phyloP scores from a whole-genome alignment of 78 protist species.

The Andalucia godoyi region DNA sequence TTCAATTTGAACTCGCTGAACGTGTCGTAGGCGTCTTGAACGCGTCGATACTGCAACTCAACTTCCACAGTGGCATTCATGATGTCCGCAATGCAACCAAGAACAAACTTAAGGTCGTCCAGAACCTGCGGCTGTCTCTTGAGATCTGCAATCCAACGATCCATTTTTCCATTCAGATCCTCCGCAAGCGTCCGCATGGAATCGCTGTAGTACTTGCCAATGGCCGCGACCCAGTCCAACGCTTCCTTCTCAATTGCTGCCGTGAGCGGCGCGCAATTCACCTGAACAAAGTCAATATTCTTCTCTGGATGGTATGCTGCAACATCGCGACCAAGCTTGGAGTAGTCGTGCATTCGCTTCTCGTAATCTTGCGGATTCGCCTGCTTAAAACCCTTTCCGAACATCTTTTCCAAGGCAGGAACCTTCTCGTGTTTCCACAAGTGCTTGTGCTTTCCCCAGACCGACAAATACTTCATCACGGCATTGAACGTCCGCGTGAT shows the following conservation, averaged over 20 bases:
- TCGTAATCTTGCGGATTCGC: slow-evolving; percentile 20
- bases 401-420: slow-evolving; percentile 8
- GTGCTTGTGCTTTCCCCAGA: background rate
- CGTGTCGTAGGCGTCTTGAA: slow-evolving; percentile 37
- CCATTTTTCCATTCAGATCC: slow-evolving; percentile 6
- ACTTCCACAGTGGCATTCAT: slow-evolving; percentile 5
- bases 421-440: slow-evolving; percentile 28
- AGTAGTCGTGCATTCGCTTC: slow-evolving; percentile 12
- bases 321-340: background rate
- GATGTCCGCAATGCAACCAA: slow-evolving; percentile 31
- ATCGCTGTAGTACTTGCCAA: slow-evolving; percentile 18
- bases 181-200: background rate
- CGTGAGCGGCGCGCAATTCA: slow-evolving; percentile 11
- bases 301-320: background rate
- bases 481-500: background rate
- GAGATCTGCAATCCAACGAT: background rate
- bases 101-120: slow-evolving; percentile 56
- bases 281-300: slow-evolving; percentile 34
- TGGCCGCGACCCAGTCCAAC: slow-evolving; percentile 8
- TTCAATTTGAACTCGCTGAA: slow-evolving; percentile 20
- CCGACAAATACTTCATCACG: slow-evolving; percentile 4
- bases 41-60: slow-evolving; percentile 28
- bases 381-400: slow-evolving; percentile 1
- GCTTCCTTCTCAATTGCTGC: slow-evolving; percentile 14
- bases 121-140: slow-evolving; percentile 17